Conservation (phyloP, 345 rosid species). For the Corchorus olitorius region DNA sequence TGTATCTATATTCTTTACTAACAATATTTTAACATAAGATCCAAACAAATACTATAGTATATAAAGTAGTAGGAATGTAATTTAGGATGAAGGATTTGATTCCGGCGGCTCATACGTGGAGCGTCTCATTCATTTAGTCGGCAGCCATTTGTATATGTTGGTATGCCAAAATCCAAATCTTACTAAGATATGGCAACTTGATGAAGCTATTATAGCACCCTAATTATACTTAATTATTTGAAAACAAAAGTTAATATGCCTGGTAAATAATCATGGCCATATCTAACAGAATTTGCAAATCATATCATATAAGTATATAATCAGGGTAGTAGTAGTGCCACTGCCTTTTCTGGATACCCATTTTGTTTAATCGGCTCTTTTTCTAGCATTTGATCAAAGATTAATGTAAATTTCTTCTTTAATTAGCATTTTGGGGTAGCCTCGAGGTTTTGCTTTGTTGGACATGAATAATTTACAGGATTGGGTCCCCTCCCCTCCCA, state of each 20-base stretch:
- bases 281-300: neutral
- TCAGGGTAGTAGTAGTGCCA: too few species aligned
- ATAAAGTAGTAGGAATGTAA: too few species aligned
- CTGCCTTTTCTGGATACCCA: neutral
- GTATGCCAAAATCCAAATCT: too few species aligned
- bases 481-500: neutral
- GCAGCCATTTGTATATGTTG: too few species aligned
- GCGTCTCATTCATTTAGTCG: too few species aligned
- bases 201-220: neutral
- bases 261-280: neutral
- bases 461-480: neutral
- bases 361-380: neutral
- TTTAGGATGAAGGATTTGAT: too few species aligned
- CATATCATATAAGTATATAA: neutral
- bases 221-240: neutral
- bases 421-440: neutral
- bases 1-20: too few species aligned
- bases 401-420: neutral
- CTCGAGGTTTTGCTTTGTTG: neutral
- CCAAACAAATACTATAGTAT: too few species aligned
- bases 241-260: neutral
- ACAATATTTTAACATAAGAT: too few species aligned
- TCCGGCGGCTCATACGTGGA: too few species aligned
- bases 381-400: neutral
- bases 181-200: too few species aligned